Evolutionary conservation across 116 monocot species (phyloP), one percentile per base, ranked within the genome.

Genomic region (Dioscorea cayenensis): DNA sequence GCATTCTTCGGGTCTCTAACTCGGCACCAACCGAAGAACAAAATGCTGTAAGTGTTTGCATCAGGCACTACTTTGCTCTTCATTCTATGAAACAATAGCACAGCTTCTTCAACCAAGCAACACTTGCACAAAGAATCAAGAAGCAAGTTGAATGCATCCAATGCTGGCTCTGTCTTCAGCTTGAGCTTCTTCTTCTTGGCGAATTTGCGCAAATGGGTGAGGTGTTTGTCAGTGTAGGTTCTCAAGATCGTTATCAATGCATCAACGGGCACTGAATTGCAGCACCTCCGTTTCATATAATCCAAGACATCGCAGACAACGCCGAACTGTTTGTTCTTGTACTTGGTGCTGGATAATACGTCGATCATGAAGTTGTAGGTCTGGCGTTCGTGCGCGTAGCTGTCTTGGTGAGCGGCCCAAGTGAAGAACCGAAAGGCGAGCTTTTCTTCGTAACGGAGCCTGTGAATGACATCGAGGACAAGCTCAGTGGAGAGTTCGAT

Each of bases 1-100:
- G 90, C 97, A 43, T 80, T 86, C 59, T 75, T 66, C 0, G 97
- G 94, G 66, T 93, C 80, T 51, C 81, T 75, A 17, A 87, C 84
- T 22, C 97, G 77, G 67, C 97, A 97, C 93, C 97, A 97, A 36
- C 97, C 93, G 23, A 97, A 97, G 68, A 97, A 97, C 74, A 97
- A 62, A 69, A 89, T 88, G 16, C 82, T 90, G 69, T 86, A 97
- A 1, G 93, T 97, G 55, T 89, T 79, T 0, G 88, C 79, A 79
- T 90, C 84, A 0, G 86, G 90, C 0, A 18, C 32, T 4, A 97
- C 38, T 83, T 81, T 93, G 6, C 70, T 83, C 80, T 97, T 97
- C 32, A 97, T 63, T 16, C 86, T 75, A 70, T 80, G 71, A 55
- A 93, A 80, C 75, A 93, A 77, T 5, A 48, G 3, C 60, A 86